phyloP scores from a whole-genome alignment of 208 protist genomes.

The Leishmania aethiopica region DNA sequence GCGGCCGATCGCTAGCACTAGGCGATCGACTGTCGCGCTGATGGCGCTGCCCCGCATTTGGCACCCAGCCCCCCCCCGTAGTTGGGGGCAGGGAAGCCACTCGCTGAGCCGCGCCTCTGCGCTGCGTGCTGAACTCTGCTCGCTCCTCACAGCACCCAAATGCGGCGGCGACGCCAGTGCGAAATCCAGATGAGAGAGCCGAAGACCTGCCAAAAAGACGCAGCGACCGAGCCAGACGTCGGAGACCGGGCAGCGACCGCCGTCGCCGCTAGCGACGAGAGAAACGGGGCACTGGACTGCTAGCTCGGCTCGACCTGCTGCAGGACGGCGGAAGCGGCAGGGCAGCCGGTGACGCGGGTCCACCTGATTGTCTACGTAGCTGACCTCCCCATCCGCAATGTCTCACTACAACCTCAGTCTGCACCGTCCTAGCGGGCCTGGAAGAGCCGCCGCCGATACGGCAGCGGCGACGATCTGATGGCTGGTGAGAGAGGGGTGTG shows the following conservation, averaged over 20 bases:
- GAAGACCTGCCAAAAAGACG: neutral
- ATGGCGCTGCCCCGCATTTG: neutral
- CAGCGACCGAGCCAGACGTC: neutral
- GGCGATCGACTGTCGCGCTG: neutral
- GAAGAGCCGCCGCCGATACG: neutral
- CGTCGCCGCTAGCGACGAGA: neutral
- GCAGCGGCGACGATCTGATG: neutral
- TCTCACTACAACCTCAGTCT: neutral
- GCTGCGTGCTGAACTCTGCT: conserved; percentile 7
- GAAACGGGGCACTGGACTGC: neutral
- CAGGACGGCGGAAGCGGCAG: neutral
- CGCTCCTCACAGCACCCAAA: conserved; percentile 17
- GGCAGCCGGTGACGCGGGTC: neutral
- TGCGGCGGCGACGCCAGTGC: neutral
- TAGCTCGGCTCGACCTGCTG: neutral
- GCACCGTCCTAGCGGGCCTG: neutral
- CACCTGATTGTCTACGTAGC: neutral
- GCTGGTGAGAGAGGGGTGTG: neutral
- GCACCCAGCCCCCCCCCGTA: neutral
- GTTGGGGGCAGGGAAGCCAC: neutral
- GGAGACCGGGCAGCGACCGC: neutral
- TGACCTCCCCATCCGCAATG: neutral
- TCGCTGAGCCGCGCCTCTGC: conserved; percentile 5
- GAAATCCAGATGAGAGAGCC: neutral
- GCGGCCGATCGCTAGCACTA: neutral